phyloP scores from a whole-genome alignment of 2,329 filamentous ascomycete genomes.

The Shiraia sp. region DNA sequence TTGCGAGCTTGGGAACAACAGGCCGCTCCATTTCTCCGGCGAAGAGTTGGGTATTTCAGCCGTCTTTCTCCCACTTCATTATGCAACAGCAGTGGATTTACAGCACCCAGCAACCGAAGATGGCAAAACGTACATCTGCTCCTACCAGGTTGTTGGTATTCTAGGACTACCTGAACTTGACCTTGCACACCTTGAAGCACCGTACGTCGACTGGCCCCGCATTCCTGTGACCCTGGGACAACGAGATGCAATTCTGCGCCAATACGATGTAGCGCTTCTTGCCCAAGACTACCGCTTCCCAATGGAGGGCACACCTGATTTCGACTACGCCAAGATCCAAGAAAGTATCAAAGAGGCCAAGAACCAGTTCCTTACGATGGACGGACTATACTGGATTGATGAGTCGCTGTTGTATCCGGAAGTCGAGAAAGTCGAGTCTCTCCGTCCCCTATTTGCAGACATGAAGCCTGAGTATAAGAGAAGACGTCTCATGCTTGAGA shows the following conservation, averaged over 20 bases:
- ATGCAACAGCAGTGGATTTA: slow-evolving; percentile 38
- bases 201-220: slow-evolving; percentile 43
- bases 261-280: slow-evolving; percentile 45
- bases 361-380: slow-evolving; percentile 43
- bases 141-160: slow-evolving; percentile 46
- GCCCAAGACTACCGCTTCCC: slow-evolving; percentile 46
- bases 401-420: slow-evolving; percentile 31
- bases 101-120: slow-evolving; percentile 17
- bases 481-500: slow-evolving; percentile 27
- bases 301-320: slow-evolving; percentile 43
- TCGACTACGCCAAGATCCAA: slow-evolving; percentile 42
- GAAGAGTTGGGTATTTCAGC: slow-evolving; percentile 45
- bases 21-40: slow-evolving; percentile 44
- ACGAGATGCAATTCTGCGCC: slow-evolving; percentile 40
- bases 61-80: slow-evolving; percentile 45
- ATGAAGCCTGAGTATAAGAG: slow-evolving; percentile 33
- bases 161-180: slow-evolving; percentile 47
- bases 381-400: slow-evolving; percentile 45
- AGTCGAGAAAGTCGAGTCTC: slow-evolving; percentile 32
- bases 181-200: slow-evolving; percentile 34
- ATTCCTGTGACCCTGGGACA: slow-evolving; percentile 40
- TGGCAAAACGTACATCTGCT: slow-evolving; percentile 41
- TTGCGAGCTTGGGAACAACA: slow-evolving; percentile 42
- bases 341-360: slow-evolving; percentile 41
- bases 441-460: slow-evolving; percentile 34